A percentile compares a stretch with the other conserved stretches of the same genome.
These are phyloP conservation scores for Ustilago trichophora DNA, from an alignment of 1,284 basidiomycete species.

Conservation along the genomic window DNA sequence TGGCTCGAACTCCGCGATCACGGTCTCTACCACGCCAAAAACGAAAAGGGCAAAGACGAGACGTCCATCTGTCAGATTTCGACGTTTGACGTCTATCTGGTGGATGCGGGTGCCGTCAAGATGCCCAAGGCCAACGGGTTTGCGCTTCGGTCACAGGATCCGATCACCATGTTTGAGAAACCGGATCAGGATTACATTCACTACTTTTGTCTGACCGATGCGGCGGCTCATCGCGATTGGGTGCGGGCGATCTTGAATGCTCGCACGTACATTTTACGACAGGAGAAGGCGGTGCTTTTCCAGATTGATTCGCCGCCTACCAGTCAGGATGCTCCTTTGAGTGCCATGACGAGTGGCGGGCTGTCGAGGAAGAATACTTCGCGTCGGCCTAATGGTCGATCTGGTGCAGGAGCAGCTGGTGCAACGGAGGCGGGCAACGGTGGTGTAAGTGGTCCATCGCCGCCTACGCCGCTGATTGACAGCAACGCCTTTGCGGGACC, in stretches of 20 bases:
- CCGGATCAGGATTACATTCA: slow-evolving; percentile 61
- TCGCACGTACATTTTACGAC: slow-evolving; percentile 60
- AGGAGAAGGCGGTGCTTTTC: slow-evolving; percentile 61
- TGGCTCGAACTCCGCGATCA: slow-evolving; percentile 66
- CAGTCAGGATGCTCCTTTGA: slow-evolving; percentile 4
- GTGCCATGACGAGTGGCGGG: slow-evolving; percentile 10
- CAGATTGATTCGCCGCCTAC: slow-evolving; percentile 15
- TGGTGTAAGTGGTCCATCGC: slow-evolving; percentile 8
- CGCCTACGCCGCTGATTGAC: slow-evolving; percentile 43
- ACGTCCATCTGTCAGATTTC: slow-evolving; percentile 56
- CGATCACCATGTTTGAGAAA: slow-evolving; percentile 57
- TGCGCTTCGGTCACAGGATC: slow-evolving; percentile 55
- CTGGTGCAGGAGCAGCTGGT: no score
- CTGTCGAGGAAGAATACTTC: slow-evolving; percentile 39
- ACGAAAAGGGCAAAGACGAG: slow-evolving; percentile 64
- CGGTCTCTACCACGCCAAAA: slow-evolving; percentile 59
- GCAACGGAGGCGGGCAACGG: background rate
- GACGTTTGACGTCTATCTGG: slow-evolving; percentile 60
- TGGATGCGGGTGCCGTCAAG: slow-evolving; percentile 45
- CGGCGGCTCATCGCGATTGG: slow-evolving; percentile 63
- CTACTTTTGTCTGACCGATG: slow-evolving; percentile 59
- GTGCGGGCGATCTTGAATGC: slow-evolving; percentile 58
- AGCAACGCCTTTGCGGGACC: slow-evolving; percentile 48
- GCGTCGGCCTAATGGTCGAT: slow-evolving; percentile 19
- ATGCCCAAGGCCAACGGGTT: slow-evolving; percentile 60